Evolutionary conservation across 345 rosid genomes (phyloP).

Genomic region (Populus tremula): DNA sequence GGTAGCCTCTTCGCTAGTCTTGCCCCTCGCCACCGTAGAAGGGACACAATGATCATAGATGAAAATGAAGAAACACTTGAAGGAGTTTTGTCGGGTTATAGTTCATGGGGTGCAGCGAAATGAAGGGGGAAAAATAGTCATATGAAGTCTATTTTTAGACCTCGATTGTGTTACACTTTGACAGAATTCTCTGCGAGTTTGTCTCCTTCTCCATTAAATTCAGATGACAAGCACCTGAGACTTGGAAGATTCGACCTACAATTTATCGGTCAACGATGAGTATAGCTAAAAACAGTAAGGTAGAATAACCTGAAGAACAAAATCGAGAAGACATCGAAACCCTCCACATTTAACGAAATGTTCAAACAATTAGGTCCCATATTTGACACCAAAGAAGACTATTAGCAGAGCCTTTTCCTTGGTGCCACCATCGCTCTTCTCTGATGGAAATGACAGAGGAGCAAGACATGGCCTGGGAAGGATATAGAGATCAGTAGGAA

Average conservation of each 20-base stretch:
- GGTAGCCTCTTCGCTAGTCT: not conserved
- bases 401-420: not conserved
- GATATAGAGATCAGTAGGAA: conserved; percentile 60
- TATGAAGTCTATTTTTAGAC: not conserved
- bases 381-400: no score
- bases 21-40: not conserved
- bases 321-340: not conserved
- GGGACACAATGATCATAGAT: not conserved
- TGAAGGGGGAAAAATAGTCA: not conserved
- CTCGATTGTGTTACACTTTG: not conserved
- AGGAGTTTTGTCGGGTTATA: not conserved
- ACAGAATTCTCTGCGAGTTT: not conserved
- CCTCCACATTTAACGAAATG: not conserved
- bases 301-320: not conserved
- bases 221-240: not conserved
- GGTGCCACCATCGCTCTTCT: not conserved
- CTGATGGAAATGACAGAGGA: conserved; percentile 52
- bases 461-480: conserved; percentile 99
- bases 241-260: not conserved
- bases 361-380: not conserved
- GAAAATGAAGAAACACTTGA: not conserved
- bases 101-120: not conserved
- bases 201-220: not conserved
- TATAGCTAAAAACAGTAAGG: not conserved
- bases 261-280: not conserved